Base-by-base conservation (phyloP, 1,284 basidiomycete genomes). In the Flammula alnicola region DNA sequence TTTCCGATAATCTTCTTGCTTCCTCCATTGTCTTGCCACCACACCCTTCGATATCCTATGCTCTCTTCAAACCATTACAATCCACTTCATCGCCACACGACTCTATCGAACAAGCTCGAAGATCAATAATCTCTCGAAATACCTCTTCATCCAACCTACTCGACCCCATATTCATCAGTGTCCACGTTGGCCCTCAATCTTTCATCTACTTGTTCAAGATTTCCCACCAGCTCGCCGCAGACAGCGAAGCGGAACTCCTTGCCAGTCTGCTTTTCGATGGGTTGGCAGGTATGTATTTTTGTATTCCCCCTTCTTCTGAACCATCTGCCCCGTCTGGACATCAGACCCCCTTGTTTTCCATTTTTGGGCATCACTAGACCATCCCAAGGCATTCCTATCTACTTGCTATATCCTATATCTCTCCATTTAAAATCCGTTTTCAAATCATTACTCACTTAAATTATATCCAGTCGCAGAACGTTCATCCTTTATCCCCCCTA, bases 201-300 rank as follows among this genome's bases (percentile, higher is more conserved):
- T 70, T 70, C 23, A 63, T 89, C 39, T 80, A 84, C 67, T 74
- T 80, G 14, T 88, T 86, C 60, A 65, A 66, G 14, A 63, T 88
- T 22, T 71, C 74, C 9, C 67, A 76, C n/a, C 56, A 61, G 4
- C 68, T 73, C 16, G 52, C 52, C 9, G 54, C 55, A 16, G 31
- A 56, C 11, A 42, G 58, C 39, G 52, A 63, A n/a, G 36, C 61
- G 7, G 62, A 53, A 57, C 63, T 49, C 51, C 63, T 62, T 55
- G 63, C 49, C 60, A 66, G 51, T 42, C 63, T 67, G 30, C 64
- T 44, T 57, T 81, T 85, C 23, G 76, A 81, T 38, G 76, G 72
- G 5, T 66, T 88, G 42, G 64, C 65, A 45, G 65, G 85, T 86
- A 63, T 68, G 80, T 76, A 39, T 29, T 48, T 46, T 49, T 40